These are phyloP conservation scores for Oenanthe sinensis DNA, from an alignment of 129 eudicot genomes.

Conservation along the genomic window DNA sequence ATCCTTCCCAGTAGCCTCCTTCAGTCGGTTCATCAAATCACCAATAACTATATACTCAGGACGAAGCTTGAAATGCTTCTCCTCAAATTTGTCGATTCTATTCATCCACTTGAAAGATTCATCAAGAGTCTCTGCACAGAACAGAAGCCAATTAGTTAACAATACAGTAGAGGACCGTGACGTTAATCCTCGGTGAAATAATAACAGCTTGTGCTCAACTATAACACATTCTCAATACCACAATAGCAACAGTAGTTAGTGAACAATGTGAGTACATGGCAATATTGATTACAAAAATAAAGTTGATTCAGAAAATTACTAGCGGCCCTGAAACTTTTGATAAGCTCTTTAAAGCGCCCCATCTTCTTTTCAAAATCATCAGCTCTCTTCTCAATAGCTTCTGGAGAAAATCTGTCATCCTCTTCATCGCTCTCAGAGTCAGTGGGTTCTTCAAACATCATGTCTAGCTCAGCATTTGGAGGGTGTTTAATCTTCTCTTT, in stretches of 20 bases:
- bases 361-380: slow-evolving; percentile 36
- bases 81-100: slow-evolving; percentile 63
- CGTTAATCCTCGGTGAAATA: background rate
- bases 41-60: slow-evolving; percentile 79
- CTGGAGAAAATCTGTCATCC: slow-evolving; percentile 36
- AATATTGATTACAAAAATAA: background rate
- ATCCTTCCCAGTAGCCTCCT: slow-evolving; percentile 74
- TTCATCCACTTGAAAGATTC: slow-evolving; percentile 64
- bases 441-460: slow-evolving; percentile 40
- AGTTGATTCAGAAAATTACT: background rate
- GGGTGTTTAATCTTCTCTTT: slow-evolving; percentile 31
- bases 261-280: background rate
- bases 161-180: background rate
- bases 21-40: slow-evolving; percentile 69
- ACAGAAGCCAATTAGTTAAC: background rate
- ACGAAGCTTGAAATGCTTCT: slow-evolving; percentile 50
- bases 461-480: slow-evolving; percentile 17
- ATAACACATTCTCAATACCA: background rate
- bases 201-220: background rate
- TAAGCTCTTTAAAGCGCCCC: slow-evolving; percentile 5
- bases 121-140: slow-evolving; percentile 47
- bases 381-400: slow-evolving; percentile 24
- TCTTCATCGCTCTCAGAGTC: slow-evolving; percentile 77
- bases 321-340: background rate
- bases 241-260: background rate